phyloP scores from a whole-genome alignment of 257 asterid species.

The Solanum bulbocastanum region DNA sequence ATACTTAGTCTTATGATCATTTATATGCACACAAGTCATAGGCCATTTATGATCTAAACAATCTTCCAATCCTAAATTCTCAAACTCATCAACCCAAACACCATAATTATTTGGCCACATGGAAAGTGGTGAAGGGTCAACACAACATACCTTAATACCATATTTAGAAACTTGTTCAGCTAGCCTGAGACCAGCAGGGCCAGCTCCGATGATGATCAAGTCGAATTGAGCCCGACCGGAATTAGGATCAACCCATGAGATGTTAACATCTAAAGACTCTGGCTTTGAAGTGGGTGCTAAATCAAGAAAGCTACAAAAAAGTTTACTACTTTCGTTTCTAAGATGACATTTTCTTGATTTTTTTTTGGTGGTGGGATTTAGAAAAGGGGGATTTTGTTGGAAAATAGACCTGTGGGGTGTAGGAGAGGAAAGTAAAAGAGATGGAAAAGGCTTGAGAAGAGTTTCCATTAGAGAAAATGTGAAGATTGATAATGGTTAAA shows the following conservation, averaged over 20 bases:
- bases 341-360: slow-evolving; percentile 13
- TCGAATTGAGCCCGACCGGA: slow-evolving; percentile 48
- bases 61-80: slow-evolving; percentile 51
- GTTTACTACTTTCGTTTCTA: slow-evolving; percentile 17
- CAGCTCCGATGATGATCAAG: slow-evolving; percentile 74
- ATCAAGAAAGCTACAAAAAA: slow-evolving; percentile 48
- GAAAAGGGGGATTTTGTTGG: slow-evolving; percentile 11
- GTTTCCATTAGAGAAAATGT: slow-evolving; percentile 35
- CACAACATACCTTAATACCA: slow-evolving; percentile 73
- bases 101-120: slow-evolving; percentile 93
- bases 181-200: slow-evolving; percentile 86
- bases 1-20: slow-evolving; percentile 55
- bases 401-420: slow-evolving; percentile 6
- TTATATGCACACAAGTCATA: slow-evolving; percentile 37
- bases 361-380: slow-evolving; percentile 1
- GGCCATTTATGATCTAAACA: slow-evolving; percentile 81
- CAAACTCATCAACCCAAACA: slow-evolving; percentile 88
- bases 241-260: slow-evolving; percentile 44
- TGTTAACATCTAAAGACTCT: slow-evolving; percentile 35
- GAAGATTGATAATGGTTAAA: not conserved
- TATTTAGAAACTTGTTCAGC: slow-evolving; percentile 61
- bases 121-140: slow-evolving; percentile 88
- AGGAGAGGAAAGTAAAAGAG: slow-evolving; percentile 21
- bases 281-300: slow-evolving; percentile 57
- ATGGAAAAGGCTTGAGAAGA: slow-evolving; percentile 30